Base-by-base conservation (phyloP, 75 land plant genomes). In the Adiantum capillusveneris region DNA sequence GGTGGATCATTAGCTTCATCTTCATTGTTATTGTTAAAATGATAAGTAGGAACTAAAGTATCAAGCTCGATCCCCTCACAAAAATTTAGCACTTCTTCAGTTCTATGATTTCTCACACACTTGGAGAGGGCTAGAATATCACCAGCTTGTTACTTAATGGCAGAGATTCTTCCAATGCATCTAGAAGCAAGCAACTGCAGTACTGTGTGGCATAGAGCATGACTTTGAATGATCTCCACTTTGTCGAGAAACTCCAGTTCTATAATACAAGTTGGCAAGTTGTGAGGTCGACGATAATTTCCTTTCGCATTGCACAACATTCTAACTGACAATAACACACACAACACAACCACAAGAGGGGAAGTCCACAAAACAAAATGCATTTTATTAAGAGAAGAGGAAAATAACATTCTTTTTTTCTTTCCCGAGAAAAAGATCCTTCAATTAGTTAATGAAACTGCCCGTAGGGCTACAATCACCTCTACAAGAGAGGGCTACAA, bases 151-250 rank as follows among this genome's bases (percentile, higher is more conserved):
- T 17, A 17, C 49, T 46, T 55, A 1, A 6, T 55, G 25, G 57
- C 2, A 16, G 57, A 25, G 9, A n/a, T n/a, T 34, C 37, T 34
- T 3, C 57, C n/a, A 24, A 24, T 50, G 16, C 31, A 34, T 59
- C 22, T 27, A 20, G 58, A 55, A 17, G 66, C 53, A 25, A 70
- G 67, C 18, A 70, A 25, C 18, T 64, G 67, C 29, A 70, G 36
- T 31, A 48, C 60, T 53, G 55, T 18, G 42, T 25, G 73, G 67
- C 73, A 70, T 70, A n/a, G 67, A 29, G 31, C 31, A 29, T 31
- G 73, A 70, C 59, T 58, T 70, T 2, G 73, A 63, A 45, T 70
- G 73, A 56, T 70, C 73, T n/a, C 59, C 56, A 19, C 67, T 63
- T n/a, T 46, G 46, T 56, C 50, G 65, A 31, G 28, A 64, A 14